These are phyloP conservation scores for Scopulariopsis brevicaulis DNA, from an alignment of 2,329 filamentous ascomycete genomes.

Conservation along the genomic window DNA sequence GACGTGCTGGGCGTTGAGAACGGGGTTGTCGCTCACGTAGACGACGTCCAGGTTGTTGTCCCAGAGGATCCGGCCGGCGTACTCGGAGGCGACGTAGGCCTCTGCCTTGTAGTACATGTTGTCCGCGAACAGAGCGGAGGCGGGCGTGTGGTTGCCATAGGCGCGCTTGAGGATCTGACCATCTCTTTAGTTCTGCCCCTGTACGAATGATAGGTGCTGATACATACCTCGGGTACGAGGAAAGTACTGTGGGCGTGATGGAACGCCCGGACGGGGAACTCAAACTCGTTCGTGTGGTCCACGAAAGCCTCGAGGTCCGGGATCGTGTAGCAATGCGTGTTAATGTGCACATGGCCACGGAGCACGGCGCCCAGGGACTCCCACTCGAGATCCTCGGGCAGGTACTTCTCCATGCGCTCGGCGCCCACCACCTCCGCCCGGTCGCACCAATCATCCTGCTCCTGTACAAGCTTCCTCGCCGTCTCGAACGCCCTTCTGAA, in stretches of 20 bases:
- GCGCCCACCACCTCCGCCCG: constrained; percentile 37
- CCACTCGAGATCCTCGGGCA: constrained; percentile 52
- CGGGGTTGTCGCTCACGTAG: constrained; percentile 62
- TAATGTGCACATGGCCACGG: constrained; percentile 56
- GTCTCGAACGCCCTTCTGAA: constrained; percentile 58
- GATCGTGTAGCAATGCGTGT: constrained; percentile 62
- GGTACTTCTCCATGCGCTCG: constrained; percentile 40
- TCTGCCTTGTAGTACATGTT: constrained; percentile 66
- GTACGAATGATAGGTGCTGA: constrained; percentile 5
- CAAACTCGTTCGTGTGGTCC: constrained; percentile 61
- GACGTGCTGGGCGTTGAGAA: constrained; percentile 58
- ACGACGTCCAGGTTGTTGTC: constrained; percentile 54
- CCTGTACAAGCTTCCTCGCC: constrained; percentile 41
- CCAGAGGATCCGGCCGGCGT: constrained; percentile 54
- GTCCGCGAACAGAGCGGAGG: constrained; percentile 55
- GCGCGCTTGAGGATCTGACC: constrained; percentile 40
- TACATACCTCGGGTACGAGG: constrained; percentile 47
- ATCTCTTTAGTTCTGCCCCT: not conserved
- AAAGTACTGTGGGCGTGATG: constrained; percentile 61
- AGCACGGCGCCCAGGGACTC: constrained; percentile 51
- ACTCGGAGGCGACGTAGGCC: constrained; percentile 51
- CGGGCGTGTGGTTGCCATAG: constrained; percentile 42
- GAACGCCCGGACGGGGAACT: constrained; percentile 54
- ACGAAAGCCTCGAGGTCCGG: constrained; percentile 60
- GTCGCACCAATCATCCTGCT: constrained; percentile 59